Percentiles rank a stretch among this genome's conserved stretches.
Evolutionary conservation across 2,329 filamentous ascomycete genomes (phyloP).

Genomic region (Aspergillus tanneri): DNA sequence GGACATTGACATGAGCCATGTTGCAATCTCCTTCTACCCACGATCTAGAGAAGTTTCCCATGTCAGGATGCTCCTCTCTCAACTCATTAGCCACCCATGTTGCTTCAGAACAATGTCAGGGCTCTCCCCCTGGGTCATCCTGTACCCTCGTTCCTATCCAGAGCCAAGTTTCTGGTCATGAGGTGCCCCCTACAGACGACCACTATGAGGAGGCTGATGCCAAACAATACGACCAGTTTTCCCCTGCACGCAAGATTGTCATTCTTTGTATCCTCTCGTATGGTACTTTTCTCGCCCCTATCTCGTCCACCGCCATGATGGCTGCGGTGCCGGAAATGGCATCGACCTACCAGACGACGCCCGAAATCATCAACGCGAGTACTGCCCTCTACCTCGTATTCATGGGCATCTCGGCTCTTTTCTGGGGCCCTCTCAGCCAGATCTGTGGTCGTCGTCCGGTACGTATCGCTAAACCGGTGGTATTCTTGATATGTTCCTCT

Average conservation of each 20-base stretch:
- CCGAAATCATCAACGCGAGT: slow-evolving; percentile 68
- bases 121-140: slow-evolving; percentile 12
- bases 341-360: slow-evolving; percentile 61
- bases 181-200: slow-evolving; percentile 28
- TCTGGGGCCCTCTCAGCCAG: slow-evolving; percentile 72
- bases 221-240: slow-evolving; percentile 64
- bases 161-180: slow-evolving; percentile 33
- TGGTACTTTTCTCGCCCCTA: slow-evolving; percentile 73
- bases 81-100: slow-evolving; percentile 15
- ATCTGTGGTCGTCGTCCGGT: slow-evolving; percentile 61
- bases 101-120: slow-evolving; percentile 10
- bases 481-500: neutral
- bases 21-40: slow-evolving; percentile 4
- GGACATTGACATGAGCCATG: slow-evolving; percentile 3
- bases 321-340: slow-evolving; percentile 74
- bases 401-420: slow-evolving; percentile 68
- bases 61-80: slow-evolving; percentile 13
- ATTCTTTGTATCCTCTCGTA: slow-evolving; percentile 70
- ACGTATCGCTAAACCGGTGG: slow-evolving; percentile 25
- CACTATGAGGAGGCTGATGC: slow-evolving; percentile 47
- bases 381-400: slow-evolving; percentile 74
- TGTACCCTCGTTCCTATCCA: slow-evolving; percentile 32
- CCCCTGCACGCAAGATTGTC: slow-evolving; percentile 59
- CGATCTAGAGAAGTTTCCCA: slow-evolving; percentile 1
- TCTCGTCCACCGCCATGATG: slow-evolving; percentile 71